Evolutionary conservation across 352 stramenopile genomes (phyloP).

Genomic region (Phytophthora megakarya): DNA sequence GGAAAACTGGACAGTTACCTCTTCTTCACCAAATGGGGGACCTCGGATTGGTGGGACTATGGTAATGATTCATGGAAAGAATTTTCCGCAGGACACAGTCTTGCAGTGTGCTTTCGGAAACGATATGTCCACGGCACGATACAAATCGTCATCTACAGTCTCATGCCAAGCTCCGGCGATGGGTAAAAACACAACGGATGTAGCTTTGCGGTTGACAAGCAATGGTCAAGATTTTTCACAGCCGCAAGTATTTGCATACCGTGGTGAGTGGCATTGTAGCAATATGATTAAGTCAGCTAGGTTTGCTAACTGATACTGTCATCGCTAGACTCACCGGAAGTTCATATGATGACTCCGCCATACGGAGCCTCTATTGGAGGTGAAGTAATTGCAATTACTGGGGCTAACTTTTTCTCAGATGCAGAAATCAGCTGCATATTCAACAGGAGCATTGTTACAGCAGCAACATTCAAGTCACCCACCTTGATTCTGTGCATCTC

Average conservation of each 20-base stretch:
- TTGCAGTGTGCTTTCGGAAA: constrained; percentile 50
- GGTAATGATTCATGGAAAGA: constrained; percentile 40
- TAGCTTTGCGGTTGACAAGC: constrained; percentile 56
- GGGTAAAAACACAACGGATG: not conserved
- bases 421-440: constrained; percentile 44
- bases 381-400: constrained; percentile 35
- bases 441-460: constrained; percentile 38
- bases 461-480: constrained; percentile 30
- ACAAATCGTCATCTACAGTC: constrained; percentile 34
- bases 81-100: constrained; percentile 34
- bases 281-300: not conserved
- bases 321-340: constrained; percentile 41
- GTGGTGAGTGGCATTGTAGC: constrained; percentile 37
- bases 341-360: constrained; percentile 35
- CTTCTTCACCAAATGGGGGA: constrained; percentile 32
- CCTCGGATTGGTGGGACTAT: constrained; percentile 41
- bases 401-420: constrained; percentile 42
- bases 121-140: constrained; percentile 12
- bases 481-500: constrained; percentile 38
- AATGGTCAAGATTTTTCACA: constrained; percentile 61
- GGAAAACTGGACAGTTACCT: constrained; percentile 35
- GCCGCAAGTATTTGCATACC: constrained; percentile 47
- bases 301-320: constrained; percentile 1
- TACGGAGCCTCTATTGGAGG: constrained; percentile 31
- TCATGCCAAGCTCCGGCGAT: constrained; percentile 30